A percentile compares a stretch with the other conserved stretches of the same genome.
Conservation (phyloP, 2,329 filamentous ascomycete species). For the Fusarium verticillioides region DNA sequence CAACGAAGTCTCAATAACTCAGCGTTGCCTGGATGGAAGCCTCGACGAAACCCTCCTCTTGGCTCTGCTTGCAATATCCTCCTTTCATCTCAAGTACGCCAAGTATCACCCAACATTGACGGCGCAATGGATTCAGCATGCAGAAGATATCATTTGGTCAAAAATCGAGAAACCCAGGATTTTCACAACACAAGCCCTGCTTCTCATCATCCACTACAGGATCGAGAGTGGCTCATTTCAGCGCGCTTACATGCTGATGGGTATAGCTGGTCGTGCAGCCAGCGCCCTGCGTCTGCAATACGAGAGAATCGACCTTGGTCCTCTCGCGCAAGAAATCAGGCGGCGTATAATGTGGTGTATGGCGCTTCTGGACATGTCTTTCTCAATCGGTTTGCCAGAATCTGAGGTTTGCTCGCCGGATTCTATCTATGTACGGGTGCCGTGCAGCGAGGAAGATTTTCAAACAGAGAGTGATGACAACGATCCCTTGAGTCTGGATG, state of each 20-base stretch:
- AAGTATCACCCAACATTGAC: background rate
- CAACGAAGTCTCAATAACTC: background rate
- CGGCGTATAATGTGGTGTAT: too few species aligned
- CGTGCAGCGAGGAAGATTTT: too few species aligned
- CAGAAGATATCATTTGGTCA: background rate
- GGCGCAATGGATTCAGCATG: background rate
- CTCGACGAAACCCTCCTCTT: background rate
- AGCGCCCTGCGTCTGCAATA: background rate
- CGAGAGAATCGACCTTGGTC: background rate
- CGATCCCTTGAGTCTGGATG: too few species aligned
- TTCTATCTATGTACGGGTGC: too few species aligned
- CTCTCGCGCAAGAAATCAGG: too few species aligned
- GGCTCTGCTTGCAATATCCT: background rate
- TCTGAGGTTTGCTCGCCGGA: too few species aligned
- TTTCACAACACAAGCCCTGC: background rate
- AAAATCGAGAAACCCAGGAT: background rate
- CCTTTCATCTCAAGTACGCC: background rate
- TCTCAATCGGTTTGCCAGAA: too few species aligned
- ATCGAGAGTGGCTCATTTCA: too few species aligned
- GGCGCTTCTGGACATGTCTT: too few species aligned
- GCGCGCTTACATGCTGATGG: background rate
- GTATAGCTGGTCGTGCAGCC: background rate
- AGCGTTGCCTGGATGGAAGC: too few species aligned
- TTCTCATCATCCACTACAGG: background rate
- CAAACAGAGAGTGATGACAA: too few species aligned